Evolutionary conservation across 1,139 yeast genomes (phyloP), one percentile per base, ranked within the genome.

Genomic region (Diutina sp.): DNA sequence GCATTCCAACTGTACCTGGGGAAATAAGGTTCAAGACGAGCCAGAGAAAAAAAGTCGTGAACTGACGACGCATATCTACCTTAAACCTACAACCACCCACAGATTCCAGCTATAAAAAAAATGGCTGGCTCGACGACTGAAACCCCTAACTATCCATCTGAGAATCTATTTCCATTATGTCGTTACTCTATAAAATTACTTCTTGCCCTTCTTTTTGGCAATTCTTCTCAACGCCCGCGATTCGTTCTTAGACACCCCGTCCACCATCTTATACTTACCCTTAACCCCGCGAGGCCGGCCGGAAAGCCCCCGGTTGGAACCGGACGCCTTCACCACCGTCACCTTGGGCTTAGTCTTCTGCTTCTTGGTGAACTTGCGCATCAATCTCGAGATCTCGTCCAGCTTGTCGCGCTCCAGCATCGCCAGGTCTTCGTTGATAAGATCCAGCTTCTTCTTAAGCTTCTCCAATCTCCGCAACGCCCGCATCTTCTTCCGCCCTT

Each of bases 251-350:
- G 90, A 77, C 25, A 86, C 88, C 77, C 98, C 98, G 72, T 93
- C 99, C 64, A 93, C 98, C 99, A 95, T 93, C 85, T 90, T 93
- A 77, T 93, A 93, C 69, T 90, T 90, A 74, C 99, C 99, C 72
- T 86, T 90, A 64, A 93, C 83, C 67, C 99, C 99, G 73, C 84
- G 87, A 45, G 99, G 99, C 74, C 99, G 87, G 58, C 99, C 99
- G 63, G 90, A 79, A 56, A 91, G 74, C 60, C 97, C 96, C 69
- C 77, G 86, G 70, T 91, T 91, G 54, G 77, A 70, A 64, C 98
- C 98, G 58, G 77, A 75, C n/a, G 99, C 98, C 62, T 84, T 91
- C 60, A 93, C 96, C 61, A 90, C 80, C 0, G 96, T 88, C 47
- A 90, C 88, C 78, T 86, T 85, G 38, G 96, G 96, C 68, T 84